Conservation (phyloP, 192 early-diverging fungal species). For the Backusella liffmaniae region DNA sequence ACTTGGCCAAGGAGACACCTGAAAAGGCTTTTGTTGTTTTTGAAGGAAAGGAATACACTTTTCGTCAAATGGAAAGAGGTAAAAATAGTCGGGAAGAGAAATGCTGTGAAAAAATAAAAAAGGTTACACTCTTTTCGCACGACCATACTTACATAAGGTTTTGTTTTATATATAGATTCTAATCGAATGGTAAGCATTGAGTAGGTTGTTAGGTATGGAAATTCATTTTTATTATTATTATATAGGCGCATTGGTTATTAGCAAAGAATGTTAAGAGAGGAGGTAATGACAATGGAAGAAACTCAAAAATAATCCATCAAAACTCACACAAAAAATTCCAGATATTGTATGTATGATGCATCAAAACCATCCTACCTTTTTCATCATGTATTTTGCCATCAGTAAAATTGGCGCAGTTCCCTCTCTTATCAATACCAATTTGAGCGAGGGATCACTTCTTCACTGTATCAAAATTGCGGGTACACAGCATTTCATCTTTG, state of each 20-base stretch:
- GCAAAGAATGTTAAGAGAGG: slow-evolving; percentile 22
- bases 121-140: slow-evolving; percentile 2
- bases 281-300: slow-evolving; percentile 9
- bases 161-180: slow-evolving; percentile 17
- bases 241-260: slow-evolving; percentile 29
- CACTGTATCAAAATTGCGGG: slow-evolving; percentile 43
- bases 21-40: slow-evolving; percentile 41
- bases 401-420: slow-evolving; percentile 55
- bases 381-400: slow-evolving; percentile 51
- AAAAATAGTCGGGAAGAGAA: neutral
- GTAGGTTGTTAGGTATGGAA: neutral
- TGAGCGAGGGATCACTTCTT: slow-evolving; percentile 37
- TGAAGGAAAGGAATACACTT: slow-evolving; percentile 48
- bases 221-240: neutral
- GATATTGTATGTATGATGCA: slow-evolving; percentile 56
- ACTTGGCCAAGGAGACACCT: slow-evolving; percentile 39
- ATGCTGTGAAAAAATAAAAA: neutral
- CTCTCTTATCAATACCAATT: slow-evolving; percentile 63
- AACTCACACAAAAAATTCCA: slow-evolving; percentile 27
- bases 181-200: slow-evolving; percentile 18
- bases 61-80: slow-evolving; percentile 45
- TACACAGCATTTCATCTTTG: slow-evolving; percentile 45
- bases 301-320: neutral
- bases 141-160: neutral
- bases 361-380: slow-evolving; percentile 57